Evolutionary conservation across 2,329 filamentous ascomycete genomes (phyloP).

Genomic region (Diaporthe sp.): DNA sequence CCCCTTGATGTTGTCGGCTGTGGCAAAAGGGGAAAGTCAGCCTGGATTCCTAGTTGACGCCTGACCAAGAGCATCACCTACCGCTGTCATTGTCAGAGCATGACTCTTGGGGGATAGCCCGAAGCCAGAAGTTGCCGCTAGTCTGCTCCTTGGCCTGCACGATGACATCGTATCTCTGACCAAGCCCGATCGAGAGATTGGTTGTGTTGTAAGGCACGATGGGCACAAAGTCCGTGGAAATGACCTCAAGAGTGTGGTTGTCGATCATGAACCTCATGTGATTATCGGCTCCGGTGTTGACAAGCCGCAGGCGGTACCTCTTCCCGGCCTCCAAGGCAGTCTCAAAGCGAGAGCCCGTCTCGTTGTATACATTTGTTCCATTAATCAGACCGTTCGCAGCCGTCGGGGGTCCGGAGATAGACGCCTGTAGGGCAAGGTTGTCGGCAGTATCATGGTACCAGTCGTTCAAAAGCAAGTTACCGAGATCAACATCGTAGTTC

Average conservation of each 20-base stretch:
- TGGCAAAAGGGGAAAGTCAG: background rate
- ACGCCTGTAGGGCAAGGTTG: conserved; percentile 50
- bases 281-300: conserved; percentile 33
- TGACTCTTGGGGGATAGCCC: conserved; percentile 57
- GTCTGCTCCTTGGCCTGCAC: conserved; percentile 52
- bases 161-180: conserved; percentile 63
- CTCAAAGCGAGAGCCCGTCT: conserved; percentile 52
- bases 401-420: conserved; percentile 51
- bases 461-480: conserved; percentile 69
- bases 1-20: conserved; percentile 59
- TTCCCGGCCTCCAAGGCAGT: conserved; percentile 57
- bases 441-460: conserved; percentile 65
- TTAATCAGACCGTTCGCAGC: conserved; percentile 61
- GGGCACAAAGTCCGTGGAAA: conserved; percentile 63
- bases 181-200: conserved; percentile 64
- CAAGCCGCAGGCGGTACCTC: conserved; percentile 51
- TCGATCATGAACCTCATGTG: conserved; percentile 56
- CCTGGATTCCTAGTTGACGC: rapidly evolving
- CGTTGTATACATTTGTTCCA: conserved; percentile 56
- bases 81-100: conserved; percentile 57
- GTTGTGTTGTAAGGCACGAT: conserved; percentile 62
- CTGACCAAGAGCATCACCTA: background rate
- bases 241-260: conserved; percentile 60
- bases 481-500: conserved; percentile 74
- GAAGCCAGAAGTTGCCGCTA: conserved; percentile 62